phyloP scores from a whole-genome alignment of 176 grass and related monocot species.

The Triticum monococcum region DNA sequence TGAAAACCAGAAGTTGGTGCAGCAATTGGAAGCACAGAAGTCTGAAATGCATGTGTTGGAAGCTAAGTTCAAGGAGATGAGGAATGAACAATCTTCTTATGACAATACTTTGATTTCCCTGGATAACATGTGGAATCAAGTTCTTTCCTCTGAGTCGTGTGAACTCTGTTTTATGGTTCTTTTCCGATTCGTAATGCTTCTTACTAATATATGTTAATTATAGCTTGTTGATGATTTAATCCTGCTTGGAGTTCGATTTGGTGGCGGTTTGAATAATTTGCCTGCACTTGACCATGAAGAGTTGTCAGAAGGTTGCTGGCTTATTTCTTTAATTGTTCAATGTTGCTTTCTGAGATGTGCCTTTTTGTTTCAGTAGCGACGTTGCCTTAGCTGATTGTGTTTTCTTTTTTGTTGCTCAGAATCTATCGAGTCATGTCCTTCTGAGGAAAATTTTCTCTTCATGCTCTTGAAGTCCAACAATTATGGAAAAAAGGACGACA shows the following conservation, averaged over 20 bases:
- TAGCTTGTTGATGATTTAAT: conserved; percentile 93
- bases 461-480: conserved; percentile 56
- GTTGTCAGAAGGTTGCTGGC: conserved; percentile 51
- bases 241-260: conserved; percentile 66
- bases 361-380: conserved; percentile 8
- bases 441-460: conserved; percentile 85
- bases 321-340: conserved; percentile 22
- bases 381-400: conserved; percentile 34
- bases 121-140: conserved; percentile 97
- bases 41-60: conserved; percentile 70
- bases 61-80: conserved; percentile 68
- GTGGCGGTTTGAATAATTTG: conserved; percentile 53
- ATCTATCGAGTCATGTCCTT: conserved; percentile 58
- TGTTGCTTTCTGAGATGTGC: not conserved
- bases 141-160: conserved; percentile 32
- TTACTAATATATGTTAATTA: conserved; percentile 41
- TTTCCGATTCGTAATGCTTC: conserved; percentile 27
- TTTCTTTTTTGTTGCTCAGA: conserved; percentile 48
- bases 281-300: conserved; percentile 68
- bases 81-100: conserved; percentile 69
- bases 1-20: conserved; percentile 92
- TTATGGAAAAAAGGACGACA: conserved; percentile 30
- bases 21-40: conserved; percentile 87
- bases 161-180: not conserved
- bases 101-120: conserved; percentile 74